Evolutionary conservation across 106 monocot species (phyloP).

Genomic region (Gastrodia elata): DNA sequence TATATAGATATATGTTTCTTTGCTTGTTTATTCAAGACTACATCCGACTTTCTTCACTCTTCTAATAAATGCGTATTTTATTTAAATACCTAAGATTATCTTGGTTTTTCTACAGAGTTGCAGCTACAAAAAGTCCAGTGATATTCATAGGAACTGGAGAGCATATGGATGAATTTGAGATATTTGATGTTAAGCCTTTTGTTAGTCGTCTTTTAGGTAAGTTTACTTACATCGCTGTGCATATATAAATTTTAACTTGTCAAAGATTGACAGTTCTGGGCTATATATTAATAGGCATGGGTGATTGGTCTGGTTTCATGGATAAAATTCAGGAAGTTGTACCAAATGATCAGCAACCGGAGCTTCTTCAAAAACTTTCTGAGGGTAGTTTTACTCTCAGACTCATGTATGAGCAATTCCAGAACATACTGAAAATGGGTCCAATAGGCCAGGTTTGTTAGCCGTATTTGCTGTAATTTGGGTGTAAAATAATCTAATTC

Average conservation of each 20-base stretch:
- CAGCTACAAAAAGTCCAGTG: constrained; percentile 96
- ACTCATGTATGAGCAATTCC: constrained; percentile 95
- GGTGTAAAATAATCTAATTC: too few relatives aligned
- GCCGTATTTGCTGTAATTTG: neutral
- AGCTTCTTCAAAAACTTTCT: constrained; percentile 87
- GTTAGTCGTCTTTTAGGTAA: constrained; percentile 95
- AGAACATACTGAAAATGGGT: constrained; percentile 91
- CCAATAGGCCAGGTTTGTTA: constrained; percentile 81
- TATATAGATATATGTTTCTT: neutral
- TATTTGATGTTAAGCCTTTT: constrained; percentile 98
- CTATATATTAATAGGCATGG: constrained; percentile 58
- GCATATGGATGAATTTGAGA: constrained; percentile 97
- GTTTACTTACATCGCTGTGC: neutral
- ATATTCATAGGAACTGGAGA: constrained; percentile 99
- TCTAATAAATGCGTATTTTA: too few relatives aligned
- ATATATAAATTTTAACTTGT: neutral
- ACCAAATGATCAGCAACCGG: constrained; percentile 95
- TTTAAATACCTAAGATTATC: constrained; percentile 40
- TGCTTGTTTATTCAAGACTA: neutral
- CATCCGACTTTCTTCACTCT: neutral
- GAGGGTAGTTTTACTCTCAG: constrained; percentile 89
- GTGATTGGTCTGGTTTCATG: constrained; percentile 99
- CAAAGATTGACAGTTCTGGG: neutral
- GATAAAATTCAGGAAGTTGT: constrained; percentile 99
- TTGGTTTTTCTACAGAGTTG: constrained; percentile 53